Percentiles rank a stretch among this genome's conserved stretches.
phyloP scores from a whole-genome alignment of 1,139 yeast species.

The Geotrichum histeridarum region DNA sequence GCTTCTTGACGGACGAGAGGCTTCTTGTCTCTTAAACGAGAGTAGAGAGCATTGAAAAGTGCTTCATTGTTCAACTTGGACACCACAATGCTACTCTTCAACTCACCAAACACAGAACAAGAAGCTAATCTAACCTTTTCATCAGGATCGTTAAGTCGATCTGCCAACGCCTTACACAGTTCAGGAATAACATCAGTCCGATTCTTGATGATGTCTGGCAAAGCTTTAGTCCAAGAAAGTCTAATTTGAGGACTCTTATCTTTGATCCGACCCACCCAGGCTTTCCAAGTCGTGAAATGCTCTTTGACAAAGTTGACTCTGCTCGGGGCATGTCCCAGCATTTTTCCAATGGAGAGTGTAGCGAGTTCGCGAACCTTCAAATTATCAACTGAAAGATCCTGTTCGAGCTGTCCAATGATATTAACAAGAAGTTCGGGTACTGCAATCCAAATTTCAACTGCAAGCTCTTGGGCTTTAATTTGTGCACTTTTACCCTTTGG shows the following conservation, averaged over 20 bases:
- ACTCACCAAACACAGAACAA: conserved; percentile 43
- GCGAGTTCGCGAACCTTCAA: conserved; percentile 60
- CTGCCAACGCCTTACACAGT: conserved; percentile 55
- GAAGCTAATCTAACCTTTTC: conserved; percentile 67
- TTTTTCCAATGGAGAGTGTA: conserved; percentile 65
- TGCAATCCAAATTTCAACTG: conserved; percentile 67
- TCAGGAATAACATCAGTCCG: conserved; percentile 49
- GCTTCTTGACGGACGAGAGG: conserved; percentile 60
- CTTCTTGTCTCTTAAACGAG: conserved; percentile 48
- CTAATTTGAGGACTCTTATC: conserved; percentile 67
- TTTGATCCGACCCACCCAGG: conserved; percentile 70
- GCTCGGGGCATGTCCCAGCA: conserved; percentile 49
- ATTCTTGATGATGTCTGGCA: conserved; percentile 44
- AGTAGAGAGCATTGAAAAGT: conserved; percentile 10
- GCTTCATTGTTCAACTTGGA: conserved; percentile 13
- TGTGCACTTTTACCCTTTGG: conserved; percentile 4
- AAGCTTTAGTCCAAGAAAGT: conserved; percentile 61
- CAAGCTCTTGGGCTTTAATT: conserved; percentile 47
- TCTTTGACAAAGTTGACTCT: conserved; percentile 54
- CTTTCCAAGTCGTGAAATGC: conserved; percentile 58
- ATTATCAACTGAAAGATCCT: conserved; percentile 66
- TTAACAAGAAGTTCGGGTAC: conserved; percentile 72
- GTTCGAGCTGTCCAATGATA: conserved; percentile 74
- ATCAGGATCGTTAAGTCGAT: conserved; percentile 69
- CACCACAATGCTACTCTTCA: conserved; percentile 41